Conservation (phyloP, 169 alveolate genomes). For the Theileria annulata region DNA sequence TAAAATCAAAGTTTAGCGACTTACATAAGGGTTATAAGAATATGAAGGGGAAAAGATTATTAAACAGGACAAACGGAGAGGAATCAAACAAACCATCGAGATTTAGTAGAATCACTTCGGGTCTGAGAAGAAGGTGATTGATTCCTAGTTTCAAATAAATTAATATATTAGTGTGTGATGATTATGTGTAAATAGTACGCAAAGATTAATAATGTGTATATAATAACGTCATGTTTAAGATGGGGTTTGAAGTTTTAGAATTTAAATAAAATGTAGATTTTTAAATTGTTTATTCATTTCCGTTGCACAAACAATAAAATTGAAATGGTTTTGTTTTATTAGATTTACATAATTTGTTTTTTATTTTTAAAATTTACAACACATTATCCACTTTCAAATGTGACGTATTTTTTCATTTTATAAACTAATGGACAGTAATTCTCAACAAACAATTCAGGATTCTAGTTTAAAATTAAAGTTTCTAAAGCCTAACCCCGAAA, state of each 20-base stretch:
- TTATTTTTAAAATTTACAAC: neutral
- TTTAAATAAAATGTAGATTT: neutral
- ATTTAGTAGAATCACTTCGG: neutral
- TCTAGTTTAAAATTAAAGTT: slow-evolving; percentile 1
- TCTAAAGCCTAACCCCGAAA: slow-evolving; percentile 32
- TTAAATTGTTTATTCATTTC: neutral
- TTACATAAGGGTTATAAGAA: slow-evolving; percentile 11
- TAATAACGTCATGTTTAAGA: neutral
- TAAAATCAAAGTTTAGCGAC: neutral
- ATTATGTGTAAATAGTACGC: neutral
- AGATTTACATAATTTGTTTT: neutral
- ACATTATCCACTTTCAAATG: neutral
- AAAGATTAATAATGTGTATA: neutral
- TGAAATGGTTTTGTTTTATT: neutral
- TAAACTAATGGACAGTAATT: neutral
- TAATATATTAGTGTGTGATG: neutral
- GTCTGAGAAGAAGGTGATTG: neutral
- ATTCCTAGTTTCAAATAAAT: neutral
- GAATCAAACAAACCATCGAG: neutral
- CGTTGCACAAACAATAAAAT: neutral
- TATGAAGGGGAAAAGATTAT: neutral
- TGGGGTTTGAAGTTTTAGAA: neutral
- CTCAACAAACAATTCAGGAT: neutral
- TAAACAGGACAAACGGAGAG: neutral
- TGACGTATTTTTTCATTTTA: neutral